These are phyloP conservation scores for Arctostaphylos glauca DNA, from an alignment of 148 eudicot genomes.

Conservation along the genomic window DNA sequence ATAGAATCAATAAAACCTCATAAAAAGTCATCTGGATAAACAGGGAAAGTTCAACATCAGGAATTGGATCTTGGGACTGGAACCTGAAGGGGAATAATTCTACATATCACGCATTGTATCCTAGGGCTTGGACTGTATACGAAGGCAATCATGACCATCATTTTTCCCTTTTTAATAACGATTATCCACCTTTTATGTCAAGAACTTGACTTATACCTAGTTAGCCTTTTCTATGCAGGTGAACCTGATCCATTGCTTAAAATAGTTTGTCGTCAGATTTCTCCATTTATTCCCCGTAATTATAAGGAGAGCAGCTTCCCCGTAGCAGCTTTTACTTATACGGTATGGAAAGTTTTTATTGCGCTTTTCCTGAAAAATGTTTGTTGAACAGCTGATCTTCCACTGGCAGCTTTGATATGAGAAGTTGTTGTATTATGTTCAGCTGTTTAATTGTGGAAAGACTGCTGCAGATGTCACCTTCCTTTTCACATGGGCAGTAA, in stretches of 20 bases:
- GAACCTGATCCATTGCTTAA: constrained; percentile 84
- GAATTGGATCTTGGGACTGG: constrained; percentile 98
- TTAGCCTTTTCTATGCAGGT: constrained; percentile 38
- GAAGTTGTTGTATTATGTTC: constrained; percentile 22
- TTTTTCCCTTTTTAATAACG: neutral
- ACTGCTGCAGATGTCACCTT: constrained; percentile 72
- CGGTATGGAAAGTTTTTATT: constrained; percentile 38
- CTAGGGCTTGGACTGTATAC: constrained; percentile 96
- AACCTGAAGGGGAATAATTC: constrained; percentile 63
- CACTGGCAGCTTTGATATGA: constrained; percentile 6
- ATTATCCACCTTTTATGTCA: constrained; percentile 1
- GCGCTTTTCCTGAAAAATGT: neutral
- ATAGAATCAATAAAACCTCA: constrained; percentile 14
- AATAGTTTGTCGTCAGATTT: constrained; percentile 88
- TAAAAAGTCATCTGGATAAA: constrained; percentile 19
- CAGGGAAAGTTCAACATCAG: constrained; percentile 59
- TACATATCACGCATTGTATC: constrained; percentile 85
- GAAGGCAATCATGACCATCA: constrained; percentile 51
- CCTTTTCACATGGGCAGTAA: constrained; percentile 96
- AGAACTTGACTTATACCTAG: neutral
- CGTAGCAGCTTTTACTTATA: constrained; percentile 77
- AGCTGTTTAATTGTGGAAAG: constrained; percentile 77
- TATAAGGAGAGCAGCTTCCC: constrained; percentile 95
- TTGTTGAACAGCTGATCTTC: constrained; percentile 9
- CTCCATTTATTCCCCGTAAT: constrained; percentile 90